Percentiles rank a stretch among this genome's conserved stretches.
These are phyloP conservation scores for Ustilago trichophora DNA, from an alignment of 1,284 basidiomycete species.

Conservation along the genomic window DNA sequence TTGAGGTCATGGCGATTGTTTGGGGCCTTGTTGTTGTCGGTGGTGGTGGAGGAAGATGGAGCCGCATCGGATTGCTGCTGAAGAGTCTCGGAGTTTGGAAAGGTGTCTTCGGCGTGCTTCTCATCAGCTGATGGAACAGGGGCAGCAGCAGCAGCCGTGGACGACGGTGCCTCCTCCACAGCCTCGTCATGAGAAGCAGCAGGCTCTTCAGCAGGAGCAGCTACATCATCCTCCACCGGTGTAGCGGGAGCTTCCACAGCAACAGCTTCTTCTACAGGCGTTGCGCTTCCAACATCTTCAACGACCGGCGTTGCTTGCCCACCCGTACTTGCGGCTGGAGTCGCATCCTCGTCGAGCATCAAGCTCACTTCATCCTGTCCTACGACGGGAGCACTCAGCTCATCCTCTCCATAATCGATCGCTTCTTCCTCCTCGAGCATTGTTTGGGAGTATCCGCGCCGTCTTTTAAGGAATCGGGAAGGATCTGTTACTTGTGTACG, in stretches of 20 bases:
- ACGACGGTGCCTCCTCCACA: too few relatives aligned
- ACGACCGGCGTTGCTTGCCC: neutral
- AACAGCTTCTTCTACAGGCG: too few relatives aligned
- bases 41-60: neutral
- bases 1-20: too few relatives aligned
- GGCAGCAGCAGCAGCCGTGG: too few relatives aligned
- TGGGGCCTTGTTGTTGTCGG: neutral
- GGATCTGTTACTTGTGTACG: too few relatives aligned
- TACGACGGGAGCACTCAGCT: slow-evolving; percentile 14
- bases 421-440: slow-evolving; percentile 49
- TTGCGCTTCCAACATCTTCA: too few relatives aligned
- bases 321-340: neutral
- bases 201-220: neutral
- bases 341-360: slow-evolving; percentile 14
- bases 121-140: too few relatives aligned
- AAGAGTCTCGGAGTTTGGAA: too few relatives aligned
- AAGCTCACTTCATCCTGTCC: slow-evolving; percentile 36
- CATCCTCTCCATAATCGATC: slow-evolving; percentile 47
- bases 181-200: neutral
- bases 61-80: neutral
- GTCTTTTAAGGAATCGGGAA: too few relatives aligned
- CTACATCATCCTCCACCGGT: too few relatives aligned
- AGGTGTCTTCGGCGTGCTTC: too few relatives aligned
- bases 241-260: too few relatives aligned
- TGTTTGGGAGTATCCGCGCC: neutral